phyloP scores from a whole-genome alignment of 2,329 filamentous ascomycete genomes.

The Teratosphaeria viscida region DNA sequence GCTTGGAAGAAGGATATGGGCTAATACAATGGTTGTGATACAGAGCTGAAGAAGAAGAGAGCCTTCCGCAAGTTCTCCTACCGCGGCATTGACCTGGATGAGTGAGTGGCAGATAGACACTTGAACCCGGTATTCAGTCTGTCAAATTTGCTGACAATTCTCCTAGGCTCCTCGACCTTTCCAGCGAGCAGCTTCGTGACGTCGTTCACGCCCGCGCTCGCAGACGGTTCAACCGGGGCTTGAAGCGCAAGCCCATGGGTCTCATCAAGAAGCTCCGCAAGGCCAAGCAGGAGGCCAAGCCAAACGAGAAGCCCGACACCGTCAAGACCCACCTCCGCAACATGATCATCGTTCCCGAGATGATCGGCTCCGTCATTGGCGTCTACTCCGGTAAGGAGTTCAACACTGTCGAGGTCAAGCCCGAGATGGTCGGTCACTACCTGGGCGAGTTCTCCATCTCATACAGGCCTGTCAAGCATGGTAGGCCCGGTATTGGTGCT shows the following conservation, averaged over 20 bases:
- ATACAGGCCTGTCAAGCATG: slow-evolving; percentile 99
- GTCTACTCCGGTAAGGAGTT: slow-evolving; percentile 99
- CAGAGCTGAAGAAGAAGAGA: slow-evolving; percentile 99
- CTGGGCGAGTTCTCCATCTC: slow-evolving; percentile 99
- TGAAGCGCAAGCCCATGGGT: slow-evolving; percentile 99
- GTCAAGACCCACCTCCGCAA: slow-evolving; percentile 99
- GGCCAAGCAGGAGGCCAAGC: slow-evolving; percentile 96
- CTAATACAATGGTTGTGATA: slow-evolving; percentile 21
- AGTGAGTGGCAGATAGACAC: slow-evolving; percentile 53
- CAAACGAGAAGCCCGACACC: slow-evolving; percentile 99
- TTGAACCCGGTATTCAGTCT: neutral
- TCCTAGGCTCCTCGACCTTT: slow-evolving; percentile 89
- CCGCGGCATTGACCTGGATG: slow-evolving; percentile 98
- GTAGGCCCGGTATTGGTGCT: slow-evolving; percentile 99
- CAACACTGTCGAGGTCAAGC: slow-evolving; percentile 99
- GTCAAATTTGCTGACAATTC: slow-evolving; percentile 5
- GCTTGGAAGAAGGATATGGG: slow-evolving; percentile 27
- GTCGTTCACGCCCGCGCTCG: slow-evolving; percentile 98
- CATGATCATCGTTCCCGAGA: slow-evolving; percentile 99
- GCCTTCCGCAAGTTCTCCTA: slow-evolving; percentile 99
- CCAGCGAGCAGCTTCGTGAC: slow-evolving; percentile 96
- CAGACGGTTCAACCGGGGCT: slow-evolving; percentile 97
- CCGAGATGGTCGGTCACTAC: slow-evolving; percentile 99
- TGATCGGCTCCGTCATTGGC: slow-evolving; percentile 97
- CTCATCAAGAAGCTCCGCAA: slow-evolving; percentile 99